A percentile compares a stretch with the other conserved stretches of the same genome.
Evolutionary conservation across 371 early-diverging fungal species (phyloP).

Genomic region (Catenaria anguillulae): DNA sequence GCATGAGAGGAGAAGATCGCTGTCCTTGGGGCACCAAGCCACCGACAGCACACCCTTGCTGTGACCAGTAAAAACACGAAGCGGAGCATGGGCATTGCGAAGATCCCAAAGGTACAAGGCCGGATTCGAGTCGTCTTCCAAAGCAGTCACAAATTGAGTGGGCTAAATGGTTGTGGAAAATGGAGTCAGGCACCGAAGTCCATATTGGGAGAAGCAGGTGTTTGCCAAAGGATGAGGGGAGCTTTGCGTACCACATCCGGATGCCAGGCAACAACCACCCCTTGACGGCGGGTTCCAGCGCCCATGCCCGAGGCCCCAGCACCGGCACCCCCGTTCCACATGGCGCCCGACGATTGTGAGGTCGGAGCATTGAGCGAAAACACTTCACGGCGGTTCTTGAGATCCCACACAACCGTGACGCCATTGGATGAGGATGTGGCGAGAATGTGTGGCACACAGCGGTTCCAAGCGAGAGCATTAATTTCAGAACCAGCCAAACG

Average conservation of each 20-base stretch:
- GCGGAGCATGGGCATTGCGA: constrained; percentile 80
- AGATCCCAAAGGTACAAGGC: constrained; percentile 84
- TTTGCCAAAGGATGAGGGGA: too few species aligned
- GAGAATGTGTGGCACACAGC: constrained; percentile 81
- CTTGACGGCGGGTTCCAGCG: constrained; percentile 31
- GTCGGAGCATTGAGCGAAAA: constrained; percentile 53
- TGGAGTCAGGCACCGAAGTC: not conserved
- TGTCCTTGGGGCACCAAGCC: constrained; percentile 85
- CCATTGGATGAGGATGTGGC: constrained; percentile 83
- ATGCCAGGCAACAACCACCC: constrained; percentile 86
- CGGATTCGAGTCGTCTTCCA: constrained; percentile 78
- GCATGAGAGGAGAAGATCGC: constrained; percentile 67
- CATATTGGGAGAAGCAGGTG: not conserved
- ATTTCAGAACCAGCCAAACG: constrained; percentile 60
- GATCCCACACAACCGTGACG: constrained; percentile 88
- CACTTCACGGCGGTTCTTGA: constrained; percentile 72
- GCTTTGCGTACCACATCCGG: constrained; percentile 66
- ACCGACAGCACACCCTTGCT: constrained; percentile 69
- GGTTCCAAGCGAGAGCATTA: constrained; percentile 82
- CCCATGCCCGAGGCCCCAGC: constrained; percentile 19
- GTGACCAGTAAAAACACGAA: constrained; percentile 62
- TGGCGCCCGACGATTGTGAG: constrained; percentile 33
- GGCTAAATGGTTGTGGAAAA: constrained; percentile 44
- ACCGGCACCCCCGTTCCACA: constrained; percentile 9
- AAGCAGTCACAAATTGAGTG: constrained; percentile 82